Evolutionary conservation across 495 filamentous ascomycete genomes (phyloP), one percentile per base, ranked within the genome.

Genomic region (Aspergillus panamensis): DNA sequence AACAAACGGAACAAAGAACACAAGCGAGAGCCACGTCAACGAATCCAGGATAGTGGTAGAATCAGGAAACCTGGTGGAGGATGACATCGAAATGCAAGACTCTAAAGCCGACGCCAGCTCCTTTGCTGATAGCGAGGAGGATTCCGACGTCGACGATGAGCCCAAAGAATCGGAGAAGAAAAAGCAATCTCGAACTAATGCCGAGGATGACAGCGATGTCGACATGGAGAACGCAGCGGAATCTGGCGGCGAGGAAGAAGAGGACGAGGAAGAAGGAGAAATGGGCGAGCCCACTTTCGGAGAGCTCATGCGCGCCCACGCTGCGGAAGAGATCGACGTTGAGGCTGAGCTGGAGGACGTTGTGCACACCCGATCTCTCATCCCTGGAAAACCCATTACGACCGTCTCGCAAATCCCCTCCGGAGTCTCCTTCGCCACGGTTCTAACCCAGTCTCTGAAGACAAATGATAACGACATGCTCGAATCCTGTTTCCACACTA

Each of bases 401-500:
- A 68, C 70, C 5, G 66, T 79, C 45, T 73, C 78, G 59, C 80
- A 80, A 61, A 79, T 87, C 25, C 86, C 90, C 10, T 85, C 82
- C n/a, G 84, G 86, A 50, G 83, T 88, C 43, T 96, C 94, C 2
- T 80, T 98, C 21, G 86, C 87, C 9, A 96, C 91, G 5, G 90
- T 96, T 8, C 85, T 98, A 61, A 86, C 92, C 16, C 94, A 97
- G 66, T 89, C 94, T 3, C 88, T 98, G 42, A 86, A 87, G 67
- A 97, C 92, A 29, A 92, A 96, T 73, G 94, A 98, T 73, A 77
- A 77, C 51, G 82, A 83, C 44, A 87, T 97, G 54, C 86, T 98
- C 53, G 93, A 97, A 73, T 91, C 90, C 1, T 97, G 93, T 71
- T 86, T 98, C 63, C 87, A 89, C 67, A 85, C 86, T 25, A 82